Base-by-base conservation (phyloP, 805 yeast genomes). In the Wickerhamia fluorescens region DNA sequence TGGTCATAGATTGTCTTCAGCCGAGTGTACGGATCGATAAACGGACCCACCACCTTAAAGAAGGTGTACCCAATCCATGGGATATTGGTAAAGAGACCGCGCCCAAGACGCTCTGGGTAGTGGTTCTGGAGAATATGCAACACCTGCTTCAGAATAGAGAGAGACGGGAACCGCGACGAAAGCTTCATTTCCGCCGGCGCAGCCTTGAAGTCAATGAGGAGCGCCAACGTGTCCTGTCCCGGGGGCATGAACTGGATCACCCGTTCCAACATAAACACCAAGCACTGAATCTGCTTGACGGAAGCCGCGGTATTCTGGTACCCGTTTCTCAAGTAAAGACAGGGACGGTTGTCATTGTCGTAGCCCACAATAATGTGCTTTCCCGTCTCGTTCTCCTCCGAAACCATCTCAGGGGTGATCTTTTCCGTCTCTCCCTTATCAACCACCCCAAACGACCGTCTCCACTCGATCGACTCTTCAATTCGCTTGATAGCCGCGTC, bases 211-310 rank as follows among this genome's bases (percentile, higher is more conserved):
- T 92, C 98, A 40, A 92, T 89, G 39, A 94, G 64, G 30, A 92
- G 60, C 1, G 97, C 95, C 30, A 92, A 63, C 8, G 94, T 80
- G 50, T 89, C 98, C 58, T 92, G 98, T 14, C 97, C 97, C 0
- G 86, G 70, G 1, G 96, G 96, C 96, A 92, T 89, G 55, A 73
- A 84, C 54, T 87, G 94, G 33, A 89, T 88, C 24, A 83, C 95
- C 35, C 88, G 70, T 56, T 92, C 99, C 30, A 92, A 67, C 87
- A 81, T 81, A 61, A 68, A 89, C 5, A 92, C 97, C 51, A 92
- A 65, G 52, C 87, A 96, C 56, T 92, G 94, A n/a, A 92, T 96
- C 51, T 92, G 99, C 44, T 89, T 72, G 38, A 76, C 80, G 1
- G 92, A 75, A 3, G 92, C 75, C 48, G 85, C 84, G 10, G 99